A percentile compares a stretch with the other conserved stretches of the same genome.
These are phyloP conservation scores for Coemansia umbellata DNA, from an alignment of 192 early-diverging fungal genomes.

Conservation along the genomic window DNA sequence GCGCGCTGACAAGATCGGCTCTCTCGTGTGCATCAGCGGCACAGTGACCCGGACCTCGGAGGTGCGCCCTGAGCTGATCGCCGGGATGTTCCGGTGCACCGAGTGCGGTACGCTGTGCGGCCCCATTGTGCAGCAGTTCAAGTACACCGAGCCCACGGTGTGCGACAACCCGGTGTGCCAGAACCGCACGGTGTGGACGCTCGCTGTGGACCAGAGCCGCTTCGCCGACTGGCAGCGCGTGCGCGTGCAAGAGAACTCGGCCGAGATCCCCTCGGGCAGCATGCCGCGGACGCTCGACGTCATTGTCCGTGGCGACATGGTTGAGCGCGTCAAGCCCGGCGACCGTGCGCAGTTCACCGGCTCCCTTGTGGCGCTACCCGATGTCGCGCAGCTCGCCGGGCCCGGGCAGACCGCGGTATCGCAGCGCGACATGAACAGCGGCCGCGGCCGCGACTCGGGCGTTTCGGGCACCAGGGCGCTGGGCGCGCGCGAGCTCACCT, in stretches of 20 bases:
- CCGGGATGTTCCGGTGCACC: slow-evolving; percentile 84
- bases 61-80: slow-evolving; percentile 91
- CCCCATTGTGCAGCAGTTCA: slow-evolving; percentile 94
- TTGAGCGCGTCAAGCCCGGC: slow-evolving; percentile 94
- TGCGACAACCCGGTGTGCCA: slow-evolving; percentile 80
- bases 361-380: slow-evolving; percentile 87
- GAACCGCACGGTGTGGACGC: slow-evolving; percentile 74
- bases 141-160: slow-evolving; percentile 89
- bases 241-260: slow-evolving; percentile 91
- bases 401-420: slow-evolving; percentile 61
- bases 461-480: slow-evolving; percentile 81
- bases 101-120: slow-evolving; percentile 76
- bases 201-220: slow-evolving; percentile 76
- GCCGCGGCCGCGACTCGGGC: slow-evolving; percentile 56
- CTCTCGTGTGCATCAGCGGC: slow-evolving; percentile 76
- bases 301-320: slow-evolving; percentile 87
- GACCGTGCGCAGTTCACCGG: slow-evolving; percentile 89
- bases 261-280: slow-evolving; percentile 93
- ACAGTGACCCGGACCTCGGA: slow-evolving; percentile 97
- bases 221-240: slow-evolving; percentile 99
- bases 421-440: slow-evolving; percentile 61
- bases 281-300: slow-evolving; percentile 97
- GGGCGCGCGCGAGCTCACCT: slow-evolving; percentile 90
- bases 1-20: slow-evolving; percentile 75
- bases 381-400: slow-evolving; percentile 77